These are phyloP conservation scores for Salix brachista DNA, from an alignment of 345 rosid species.

Conservation along the genomic window DNA sequence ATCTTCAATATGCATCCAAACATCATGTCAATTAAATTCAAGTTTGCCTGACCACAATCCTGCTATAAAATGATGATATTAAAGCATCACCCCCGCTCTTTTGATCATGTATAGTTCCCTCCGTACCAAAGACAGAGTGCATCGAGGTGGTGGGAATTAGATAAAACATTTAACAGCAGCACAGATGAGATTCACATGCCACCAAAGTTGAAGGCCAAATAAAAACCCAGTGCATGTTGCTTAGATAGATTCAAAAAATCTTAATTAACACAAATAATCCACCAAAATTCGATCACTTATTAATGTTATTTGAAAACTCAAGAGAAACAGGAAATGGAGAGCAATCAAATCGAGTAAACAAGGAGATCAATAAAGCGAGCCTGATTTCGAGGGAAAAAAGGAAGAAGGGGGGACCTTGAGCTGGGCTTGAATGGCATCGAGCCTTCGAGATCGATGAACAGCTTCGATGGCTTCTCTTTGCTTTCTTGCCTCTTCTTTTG, in stretches of 20 bases:
- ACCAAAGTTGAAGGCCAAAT: neutral
- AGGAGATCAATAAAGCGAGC: neutral
- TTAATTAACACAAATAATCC: neutral
- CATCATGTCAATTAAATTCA: neutral
- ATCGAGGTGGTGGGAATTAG: no score
- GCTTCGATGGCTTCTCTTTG: constrained; percentile 92
- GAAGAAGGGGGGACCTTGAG: constrained; percentile 43
- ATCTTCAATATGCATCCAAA: neutral
- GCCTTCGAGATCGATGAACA: constrained; percentile 69
- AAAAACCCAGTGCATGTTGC: neutral
- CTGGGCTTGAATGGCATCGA: constrained; percentile 75
- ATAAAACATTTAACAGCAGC: neutral
- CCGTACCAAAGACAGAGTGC: neutral
- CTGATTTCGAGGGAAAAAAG: neutral
- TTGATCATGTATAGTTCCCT: neutral
- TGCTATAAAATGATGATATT: neutral
- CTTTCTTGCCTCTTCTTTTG: constrained; percentile 61
- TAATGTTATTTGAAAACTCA: neutral
- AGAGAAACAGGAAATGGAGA: neutral
- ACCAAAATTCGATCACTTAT: no score
- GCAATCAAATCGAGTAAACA: neutral
- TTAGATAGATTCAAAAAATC: neutral
- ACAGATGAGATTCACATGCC: neutral
- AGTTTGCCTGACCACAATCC: neutral
- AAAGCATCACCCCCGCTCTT: neutral